Evolutionary conservation across 805 yeast genomes (phyloP), one percentile per base, ranked within the genome.

Genomic region (Cyberlindnera xylosilytica): DNA sequence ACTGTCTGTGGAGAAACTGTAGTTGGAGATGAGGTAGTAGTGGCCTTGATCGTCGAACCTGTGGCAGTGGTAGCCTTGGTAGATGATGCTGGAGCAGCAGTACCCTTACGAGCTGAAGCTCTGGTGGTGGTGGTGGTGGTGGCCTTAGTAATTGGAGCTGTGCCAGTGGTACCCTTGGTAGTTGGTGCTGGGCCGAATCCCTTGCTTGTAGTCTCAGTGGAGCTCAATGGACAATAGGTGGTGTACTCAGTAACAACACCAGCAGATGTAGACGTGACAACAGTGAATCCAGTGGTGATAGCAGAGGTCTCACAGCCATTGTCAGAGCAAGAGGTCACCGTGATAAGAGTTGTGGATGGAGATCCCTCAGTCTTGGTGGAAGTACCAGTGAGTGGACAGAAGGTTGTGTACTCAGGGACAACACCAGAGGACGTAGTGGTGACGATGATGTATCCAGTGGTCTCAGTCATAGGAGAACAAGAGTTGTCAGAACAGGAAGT

Each of bases 221-320:
- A 10, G 29, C n/a, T 10, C n/a, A 26, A n/a, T 26, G 29, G 29
- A 13, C 29, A 26, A n/a, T 26, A 26, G 12, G 29, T 26, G 52
- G 68, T 65, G 63, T 57, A 61, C 44, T 54, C 55, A 40, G 68
- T 63, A 42, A 61, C 58, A 36, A 54, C 59, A 51, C 62, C 64
- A 53, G 53, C 49, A 10, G 23, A 11, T 2, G 47, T 37, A 6
- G 20, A 8, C 5, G 50, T 43, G 15, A 38, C 38, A 31, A 42
- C 19, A 10, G 46, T 42, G 20, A 42, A 20, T 18, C 34, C 39
- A n/a, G 46, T 42, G 12, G 46, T 42, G 42, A 12, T n/a, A 12
- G n/a, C 29, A 26, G 29, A 10, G 12, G 29, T 9, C n/a, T 8
- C 10, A 12, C 29, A 26, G n/a, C 6, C 29, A 26, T 12, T 12